A percentile compares a stretch with the other conserved stretches of the same genome.
phyloP scores from a whole-genome alignment of 2,329 filamentous ascomycete species.

The Cladosporium sp. region DNA sequence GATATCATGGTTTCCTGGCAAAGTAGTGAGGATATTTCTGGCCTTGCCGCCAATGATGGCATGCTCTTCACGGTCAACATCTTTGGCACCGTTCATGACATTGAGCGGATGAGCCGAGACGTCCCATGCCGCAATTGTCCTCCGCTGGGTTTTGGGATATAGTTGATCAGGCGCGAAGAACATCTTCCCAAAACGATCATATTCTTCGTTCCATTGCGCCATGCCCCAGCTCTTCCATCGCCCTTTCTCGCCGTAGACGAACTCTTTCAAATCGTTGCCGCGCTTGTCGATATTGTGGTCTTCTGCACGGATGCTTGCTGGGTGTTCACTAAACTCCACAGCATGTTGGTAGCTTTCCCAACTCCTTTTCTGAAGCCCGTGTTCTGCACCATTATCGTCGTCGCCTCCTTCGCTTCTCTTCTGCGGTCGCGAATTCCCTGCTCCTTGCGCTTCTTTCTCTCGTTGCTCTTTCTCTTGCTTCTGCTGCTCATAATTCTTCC shows the following conservation, averaged over 20 bases:
- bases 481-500: slow-evolving; percentile 10
- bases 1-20: slow-evolving; percentile 93
- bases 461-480: slow-evolving; percentile 10
- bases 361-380: slow-evolving; percentile 14
- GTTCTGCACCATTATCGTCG: not conserved
- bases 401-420: not conserved
- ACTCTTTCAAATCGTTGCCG: slow-evolving; percentile 23
- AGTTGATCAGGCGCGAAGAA: slow-evolving; percentile 56
- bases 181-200: slow-evolving; percentile 77
- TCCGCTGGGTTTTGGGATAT: slow-evolving; percentile 23
- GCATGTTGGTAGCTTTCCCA: slow-evolving; percentile 16
- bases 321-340: not conserved
- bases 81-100: slow-evolving; percentile 39
- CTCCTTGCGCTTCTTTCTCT: slow-evolving; percentile 55
- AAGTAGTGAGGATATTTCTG: slow-evolving; percentile 72
- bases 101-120: slow-evolving; percentile 15
- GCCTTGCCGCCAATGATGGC: slow-evolving; percentile 61
- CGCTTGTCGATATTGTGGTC: slow-evolving; percentile 6
- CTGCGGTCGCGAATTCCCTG: slow-evolving; percentile 37
- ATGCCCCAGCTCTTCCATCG: slow-evolving; percentile 69
- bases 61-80: slow-evolving; percentile 56
- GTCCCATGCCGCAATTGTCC: slow-evolving; percentile 21
- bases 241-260: slow-evolving; percentile 28
- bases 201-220: slow-evolving; percentile 82
- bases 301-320: not conserved